These are phyloP conservation scores for Croton laevigatus DNA, from an alignment of 441 rosid genomes.

Conservation along the genomic window DNA sequence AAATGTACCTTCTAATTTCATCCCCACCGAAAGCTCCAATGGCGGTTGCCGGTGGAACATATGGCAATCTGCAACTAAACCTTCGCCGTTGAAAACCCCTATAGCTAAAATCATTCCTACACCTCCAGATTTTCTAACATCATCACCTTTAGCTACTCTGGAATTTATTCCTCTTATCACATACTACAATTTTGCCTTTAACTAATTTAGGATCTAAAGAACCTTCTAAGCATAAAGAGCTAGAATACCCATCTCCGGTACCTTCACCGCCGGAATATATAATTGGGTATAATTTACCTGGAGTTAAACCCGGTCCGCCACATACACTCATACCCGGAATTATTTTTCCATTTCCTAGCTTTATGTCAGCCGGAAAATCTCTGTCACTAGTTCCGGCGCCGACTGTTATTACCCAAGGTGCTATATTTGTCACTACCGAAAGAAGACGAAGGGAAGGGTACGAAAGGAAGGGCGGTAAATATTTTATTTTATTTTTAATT, in stretches of 20 bases:
- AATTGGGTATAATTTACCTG: constrained; percentile 46
- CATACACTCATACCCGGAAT: constrained; percentile 65
- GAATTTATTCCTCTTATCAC: constrained; percentile 76
- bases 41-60: constrained; percentile 65
- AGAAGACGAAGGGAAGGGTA: too few relatives aligned
- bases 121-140: constrained; percentile 75
- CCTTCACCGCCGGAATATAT: constrained; percentile 53
- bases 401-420: constrained; percentile 69
- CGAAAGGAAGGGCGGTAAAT: too few relatives aligned
- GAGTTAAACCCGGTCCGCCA: constrained; percentile 66
- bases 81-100: constrained; percentile 75
- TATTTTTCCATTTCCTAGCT: constrained; percentile 55
- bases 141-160: constrained; percentile 68
- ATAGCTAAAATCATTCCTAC: constrained; percentile 78
- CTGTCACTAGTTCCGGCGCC: constrained; percentile 67
- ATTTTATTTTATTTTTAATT: too few relatives aligned
- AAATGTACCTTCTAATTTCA: constrained; percentile 53
- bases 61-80: constrained; percentile 79
- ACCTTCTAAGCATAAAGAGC: constrained; percentile 65
- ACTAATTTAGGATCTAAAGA: constrained; percentile 53
- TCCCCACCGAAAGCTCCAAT: constrained; percentile 61
- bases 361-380: constrained; percentile 63
- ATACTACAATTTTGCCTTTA: constrained; percentile 65
- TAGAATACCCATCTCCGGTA: constrained; percentile 65
- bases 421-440: constrained; percentile 59